Evolutionary conservation across 495 filamentous ascomycete genomes (phyloP).

Genomic region (Extremus antarcticus): DNA sequence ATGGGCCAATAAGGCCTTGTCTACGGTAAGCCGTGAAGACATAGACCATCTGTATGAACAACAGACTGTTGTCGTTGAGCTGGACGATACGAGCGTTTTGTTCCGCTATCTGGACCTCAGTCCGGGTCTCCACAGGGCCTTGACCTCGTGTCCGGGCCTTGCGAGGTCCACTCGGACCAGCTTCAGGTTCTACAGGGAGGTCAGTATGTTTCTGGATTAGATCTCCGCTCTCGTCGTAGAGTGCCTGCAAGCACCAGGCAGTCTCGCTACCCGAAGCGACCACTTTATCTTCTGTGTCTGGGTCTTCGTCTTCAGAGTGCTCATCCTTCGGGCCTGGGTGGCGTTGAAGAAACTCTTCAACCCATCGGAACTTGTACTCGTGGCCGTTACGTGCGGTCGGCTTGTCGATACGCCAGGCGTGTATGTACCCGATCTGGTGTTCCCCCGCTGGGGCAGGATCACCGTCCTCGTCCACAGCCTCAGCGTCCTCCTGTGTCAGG

Average conservation of each 20-base stretch:
- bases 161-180: no score
- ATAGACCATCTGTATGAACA: background rate
- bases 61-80: background rate
- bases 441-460: background rate
- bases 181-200: no score
- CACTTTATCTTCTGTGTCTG: no score
- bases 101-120: background rate
- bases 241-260: background rate
- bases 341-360: background rate
- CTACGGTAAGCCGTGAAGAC: background rate
- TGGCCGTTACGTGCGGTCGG: background rate
- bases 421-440: background rate
- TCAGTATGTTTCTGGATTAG: no score
- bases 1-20: background rate
- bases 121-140: no score
- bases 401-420: background rate
- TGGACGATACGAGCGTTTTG: background rate
- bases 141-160: no score
- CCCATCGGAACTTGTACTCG: background rate
- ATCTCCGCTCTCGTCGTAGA: background rate
- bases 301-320: no score
- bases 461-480: no score
- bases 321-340: no score
- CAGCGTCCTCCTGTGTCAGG: background rate
- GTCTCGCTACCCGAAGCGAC: background rate